Conservation (phyloP, 2,329 filamentous ascomycete genomes). For the Xylaria sp. region DNA sequence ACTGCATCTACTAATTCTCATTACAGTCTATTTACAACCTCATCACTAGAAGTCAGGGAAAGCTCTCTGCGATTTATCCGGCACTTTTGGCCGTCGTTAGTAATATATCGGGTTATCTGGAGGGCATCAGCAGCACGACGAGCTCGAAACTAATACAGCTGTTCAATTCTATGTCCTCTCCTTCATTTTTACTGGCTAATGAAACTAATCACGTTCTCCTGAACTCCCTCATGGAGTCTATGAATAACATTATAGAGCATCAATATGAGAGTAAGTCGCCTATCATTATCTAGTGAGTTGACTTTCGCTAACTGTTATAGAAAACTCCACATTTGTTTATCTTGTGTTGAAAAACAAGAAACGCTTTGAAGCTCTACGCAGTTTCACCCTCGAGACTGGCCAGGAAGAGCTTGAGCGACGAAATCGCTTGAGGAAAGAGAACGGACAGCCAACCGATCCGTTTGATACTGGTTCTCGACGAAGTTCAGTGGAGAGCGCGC, state of each 20-base stretch:
- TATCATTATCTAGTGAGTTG: too few species aligned
- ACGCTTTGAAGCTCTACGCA: constrained; percentile 75
- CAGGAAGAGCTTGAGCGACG: constrained; percentile 85
- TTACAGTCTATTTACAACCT: constrained; percentile 79
- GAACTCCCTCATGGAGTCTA: constrained; percentile 75
- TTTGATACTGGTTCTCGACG: constrained; percentile 47
- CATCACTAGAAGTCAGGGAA: constrained; percentile 86
- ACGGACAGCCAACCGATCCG: constrained; percentile 44
- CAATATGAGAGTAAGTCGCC: constrained; percentile 64
- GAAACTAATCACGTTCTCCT: constrained; percentile 83
- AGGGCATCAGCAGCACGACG: constrained; percentile 67
- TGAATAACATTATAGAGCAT: constrained; percentile 87
- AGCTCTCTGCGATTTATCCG: constrained; percentile 84
- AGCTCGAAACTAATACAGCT: constrained; percentile 81
- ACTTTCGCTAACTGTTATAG: constrained; percentile 38
- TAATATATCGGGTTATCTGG: constrained; percentile 81
- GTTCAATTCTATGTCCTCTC: constrained; percentile 87
- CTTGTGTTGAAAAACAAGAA: constrained; percentile 73
- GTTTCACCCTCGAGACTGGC: constrained; percentile 86
- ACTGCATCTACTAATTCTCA: constrained; percentile 15
- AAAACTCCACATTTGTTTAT: constrained; percentile 77
- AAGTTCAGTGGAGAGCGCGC: constrained; percentile 62
- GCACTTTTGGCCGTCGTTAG: constrained; percentile 88
- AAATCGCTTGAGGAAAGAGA: constrained; percentile 64
- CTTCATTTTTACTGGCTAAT: constrained; percentile 85